Base-by-base conservation (phyloP, 768 basidiomycete species). In the Antrodiella citrinella region DNA sequence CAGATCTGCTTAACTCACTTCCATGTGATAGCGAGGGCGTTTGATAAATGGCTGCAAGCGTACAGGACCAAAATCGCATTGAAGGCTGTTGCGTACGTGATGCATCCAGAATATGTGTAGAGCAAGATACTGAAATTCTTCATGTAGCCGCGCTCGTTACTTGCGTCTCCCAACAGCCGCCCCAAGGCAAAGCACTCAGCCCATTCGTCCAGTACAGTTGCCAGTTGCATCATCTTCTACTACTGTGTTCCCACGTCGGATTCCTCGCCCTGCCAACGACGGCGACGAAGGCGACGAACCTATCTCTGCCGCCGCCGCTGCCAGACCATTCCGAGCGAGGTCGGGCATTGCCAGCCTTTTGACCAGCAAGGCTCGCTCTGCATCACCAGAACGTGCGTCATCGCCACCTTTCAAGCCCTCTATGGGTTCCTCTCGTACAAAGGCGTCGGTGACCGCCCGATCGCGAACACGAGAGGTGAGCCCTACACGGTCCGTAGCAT, bases 1-100 rank as follows among this genome's bases (percentile, higher is more conserved):
- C 44, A 35, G 51, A 47, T 53, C 22, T 35, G 45, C 38, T 49
- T 9, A 19, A 30, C 26, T 45, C 41, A 7, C 24, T 59, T 48
- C 59, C 43, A 22, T 50, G 26, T 47, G 19, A 47, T 59, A 88
- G 81, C 71, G 50, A 74, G 66, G 56, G 72, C 62, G 40, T 72
- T 90, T 44, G 73, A 74, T 41, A 79, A 71, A 51, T 93, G 91
- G 91, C 56, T 72, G n/a, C 76, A 82, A 61, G 71, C 71, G 12
- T 80, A 87, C 55, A 75, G 76, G 59, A 80, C 80, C 15, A 88
- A 84, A 61, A 73, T 82, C 39, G 82, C 84, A 38, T 73, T 84
- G 39, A 89, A 87, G 63, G 87, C 90, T 47, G 82, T 90, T 44
- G 86, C 86, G 90, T 92, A 64, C 72, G 88, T 81, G 30, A 7